Base-by-base conservation (phyloP, 768 basidiomycete species). In the Jaapia argillacea region DNA sequence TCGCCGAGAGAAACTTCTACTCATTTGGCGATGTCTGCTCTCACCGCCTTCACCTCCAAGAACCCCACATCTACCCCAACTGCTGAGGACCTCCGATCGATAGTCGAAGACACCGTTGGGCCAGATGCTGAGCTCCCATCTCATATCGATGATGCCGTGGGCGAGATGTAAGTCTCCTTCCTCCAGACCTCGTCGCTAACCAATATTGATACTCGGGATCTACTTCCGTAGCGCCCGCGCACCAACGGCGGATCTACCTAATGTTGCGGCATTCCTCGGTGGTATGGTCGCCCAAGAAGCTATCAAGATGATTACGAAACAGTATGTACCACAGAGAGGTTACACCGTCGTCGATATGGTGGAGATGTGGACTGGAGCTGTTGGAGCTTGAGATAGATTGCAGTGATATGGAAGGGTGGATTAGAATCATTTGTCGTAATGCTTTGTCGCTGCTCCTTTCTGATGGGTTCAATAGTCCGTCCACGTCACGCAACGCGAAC, bases 251-350 rank as follows among this genome's bases (percentile, higher is more conserved):
- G 90, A 94, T 54, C 64, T 98, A 3, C 94, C 94, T 4, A 98
- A 92, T 51, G 92, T 82, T 2, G 89, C 94, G 0, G 93, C 93
- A 2, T 79, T 98, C 55, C 67, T 97, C 1, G 96, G 96, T 1
- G 96, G 96, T 2, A 61, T 98, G 26, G 83, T 97, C 16, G 91
- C 93, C 21, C 96, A 99, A 53, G 96, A 99, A 58, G 80, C 81
- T 4, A 98, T 98, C 71, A 98, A 99, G 72, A 72, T 98, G 64
- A 83, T 94, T 54, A 99, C 94, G 45, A 81, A 79, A 54, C 96
- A 99, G 62, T 99, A 99, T 58, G 74, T 93, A 12, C 93, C 96
- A 5, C 74, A 94, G 49, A 77, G 83, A 48, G 87, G 89, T 12
- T 83, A 82, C 50, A 87, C 85, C 52, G 71, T 89, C 20, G 67